phyloP scores from a whole-genome alignment of 1,284 basidiomycete species.

The Meripilus lineatus region DNA sequence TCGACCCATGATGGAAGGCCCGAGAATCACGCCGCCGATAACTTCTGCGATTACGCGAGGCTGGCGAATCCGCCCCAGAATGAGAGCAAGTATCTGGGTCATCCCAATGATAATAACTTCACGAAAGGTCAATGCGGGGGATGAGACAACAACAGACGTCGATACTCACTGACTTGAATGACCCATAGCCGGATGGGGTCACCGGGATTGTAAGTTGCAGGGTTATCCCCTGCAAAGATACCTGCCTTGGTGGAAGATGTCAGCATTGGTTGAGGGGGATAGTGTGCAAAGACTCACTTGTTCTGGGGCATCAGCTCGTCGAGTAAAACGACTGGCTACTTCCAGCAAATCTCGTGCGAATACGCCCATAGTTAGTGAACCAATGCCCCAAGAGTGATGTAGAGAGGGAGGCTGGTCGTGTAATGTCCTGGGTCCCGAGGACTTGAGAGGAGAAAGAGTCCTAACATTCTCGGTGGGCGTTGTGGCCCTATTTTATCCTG shows the following conservation, averaged over 20 bases:
- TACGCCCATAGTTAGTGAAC: constrained; percentile 32
- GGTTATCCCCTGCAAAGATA: constrained; percentile 64
- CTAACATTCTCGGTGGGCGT: too few species aligned
- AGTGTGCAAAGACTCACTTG: too few species aligned
- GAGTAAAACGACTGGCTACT: constrained; percentile 27
- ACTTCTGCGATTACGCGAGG: constrained; percentile 88
- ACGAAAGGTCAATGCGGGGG: constrained; percentile 13
- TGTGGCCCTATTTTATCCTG: too few species aligned
- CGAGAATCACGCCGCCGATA: constrained; percentile 78
- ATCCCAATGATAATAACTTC: constrained; percentile 67
- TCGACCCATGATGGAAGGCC: constrained; percentile 65
- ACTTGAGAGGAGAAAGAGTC: too few species aligned
- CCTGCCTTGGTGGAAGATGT: constrained; percentile 32
- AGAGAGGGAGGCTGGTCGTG: too few species aligned
- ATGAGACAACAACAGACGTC: constrained; percentile 13
- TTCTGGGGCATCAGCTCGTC: constrained; percentile 35
- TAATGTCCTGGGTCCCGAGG: too few species aligned
- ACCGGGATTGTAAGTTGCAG: constrained; percentile 47
- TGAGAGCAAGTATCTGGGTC: constrained; percentile 64
- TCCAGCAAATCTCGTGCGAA: constrained; percentile 33
- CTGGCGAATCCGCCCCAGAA: constrained; percentile 67
- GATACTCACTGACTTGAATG: constrained; percentile 64
- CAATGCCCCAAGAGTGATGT: too few species aligned
- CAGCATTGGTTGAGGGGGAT: too few species aligned
- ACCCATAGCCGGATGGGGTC: constrained; percentile 84